Evolutionary conservation across 148 eudicot genomes (phyloP).

Genomic region (Vaccinium vitisidaea): DNA sequence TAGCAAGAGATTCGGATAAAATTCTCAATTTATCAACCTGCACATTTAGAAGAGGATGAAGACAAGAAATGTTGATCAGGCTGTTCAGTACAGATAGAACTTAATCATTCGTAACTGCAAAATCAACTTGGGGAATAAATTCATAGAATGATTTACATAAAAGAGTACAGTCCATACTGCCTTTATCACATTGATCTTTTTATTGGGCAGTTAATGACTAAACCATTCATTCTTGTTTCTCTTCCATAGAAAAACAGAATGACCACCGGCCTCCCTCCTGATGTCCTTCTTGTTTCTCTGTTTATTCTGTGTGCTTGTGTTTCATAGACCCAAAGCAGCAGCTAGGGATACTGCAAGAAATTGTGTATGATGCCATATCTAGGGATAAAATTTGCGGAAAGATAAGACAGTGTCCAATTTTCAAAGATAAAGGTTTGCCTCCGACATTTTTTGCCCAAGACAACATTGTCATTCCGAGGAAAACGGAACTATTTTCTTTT

Average conservation of each 20-base stretch:
- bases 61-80: not conserved
- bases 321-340: not conserved
- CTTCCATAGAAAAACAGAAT: not conserved
- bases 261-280: not conserved
- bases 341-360: not conserved
- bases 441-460: not conserved
- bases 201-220: not conserved
- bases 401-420: not conserved
- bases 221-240: not conserved
- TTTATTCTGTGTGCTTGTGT: not conserved
- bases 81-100: not conserved
- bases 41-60: not conserved
- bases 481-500: slow-evolving; percentile 18
- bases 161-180: not conserved
- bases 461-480: not conserved
- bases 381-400: not conserved
- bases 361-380: not conserved
- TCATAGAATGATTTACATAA: not conserved
- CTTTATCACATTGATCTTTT: not conserved
- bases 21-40: slow-evolving; percentile 74
- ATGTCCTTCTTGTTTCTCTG: not conserved
- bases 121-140: not conserved
- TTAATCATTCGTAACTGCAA: slow-evolving; percentile 2
- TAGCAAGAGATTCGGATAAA: slow-evolving; percentile 60
- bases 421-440: not conserved